A percentile compares a stretch with the other conserved stretches of the same genome.
Conservation (phyloP, 179 eudicot genomes). For the Beta corolliflora region DNA sequence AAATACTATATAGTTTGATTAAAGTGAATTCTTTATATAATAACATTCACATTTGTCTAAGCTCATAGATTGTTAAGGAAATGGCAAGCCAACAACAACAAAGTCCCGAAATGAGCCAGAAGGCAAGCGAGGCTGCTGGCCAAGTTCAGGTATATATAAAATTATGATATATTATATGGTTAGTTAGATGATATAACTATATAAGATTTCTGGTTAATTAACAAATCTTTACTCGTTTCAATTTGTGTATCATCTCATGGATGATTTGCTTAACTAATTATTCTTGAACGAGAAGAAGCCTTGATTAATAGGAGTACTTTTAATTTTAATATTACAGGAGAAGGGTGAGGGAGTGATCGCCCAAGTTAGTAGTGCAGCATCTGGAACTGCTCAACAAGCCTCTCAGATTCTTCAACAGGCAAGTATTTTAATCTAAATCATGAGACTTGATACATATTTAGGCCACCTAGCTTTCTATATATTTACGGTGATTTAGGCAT, state of each 20-base stretch:
- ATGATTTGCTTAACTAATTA: too few relatives aligned
- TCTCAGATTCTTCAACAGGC: slow-evolving; percentile 38
- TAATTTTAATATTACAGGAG: slow-evolving; percentile 28
- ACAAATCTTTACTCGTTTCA: too few relatives aligned
- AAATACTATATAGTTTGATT: not conserved
- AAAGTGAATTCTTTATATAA: not conserved
- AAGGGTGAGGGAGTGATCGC: slow-evolving; percentile 40
- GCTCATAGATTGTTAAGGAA: not conserved
- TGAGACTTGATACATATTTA: too few relatives aligned
- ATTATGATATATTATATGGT: too few relatives aligned
- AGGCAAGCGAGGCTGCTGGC: slow-evolving; percentile 25
- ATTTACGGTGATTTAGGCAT: too few relatives aligned
- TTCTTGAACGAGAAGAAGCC: too few relatives aligned
- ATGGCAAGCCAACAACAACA: slow-evolving; percentile 36
- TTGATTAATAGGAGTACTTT: not conserved
- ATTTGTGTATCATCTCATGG: too few relatives aligned
- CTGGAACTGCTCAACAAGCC: slow-evolving; percentile 47
- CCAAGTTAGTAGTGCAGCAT: slow-evolving; percentile 41
- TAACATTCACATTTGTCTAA: not conserved
- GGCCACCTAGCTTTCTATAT: too few relatives aligned
- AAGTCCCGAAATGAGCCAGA: slow-evolving; percentile 21
- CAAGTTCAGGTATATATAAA: slow-evolving; percentile 26
- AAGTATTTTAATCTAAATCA: not conserved
- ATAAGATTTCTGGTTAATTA: too few relatives aligned
- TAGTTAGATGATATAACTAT: too few relatives aligned